These are phyloP conservation scores for Citrullus colocynthis DNA, from an alignment of 306 rosid genomes.

Conservation along the genomic window DNA sequence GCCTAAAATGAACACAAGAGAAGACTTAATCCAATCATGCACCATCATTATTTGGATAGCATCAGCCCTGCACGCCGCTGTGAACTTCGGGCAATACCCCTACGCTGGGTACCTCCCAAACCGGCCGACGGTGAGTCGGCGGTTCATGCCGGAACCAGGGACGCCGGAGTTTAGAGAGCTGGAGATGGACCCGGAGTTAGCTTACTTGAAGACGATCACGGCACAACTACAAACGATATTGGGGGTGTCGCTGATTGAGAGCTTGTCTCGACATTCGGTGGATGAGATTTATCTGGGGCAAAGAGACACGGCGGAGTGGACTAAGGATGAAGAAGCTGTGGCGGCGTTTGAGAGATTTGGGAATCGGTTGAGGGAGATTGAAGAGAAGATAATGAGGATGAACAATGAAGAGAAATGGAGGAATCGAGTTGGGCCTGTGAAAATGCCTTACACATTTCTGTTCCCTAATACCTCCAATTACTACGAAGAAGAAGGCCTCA, in stretches of 20 bases:
- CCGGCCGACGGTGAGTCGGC: slow-evolving; percentile 87
- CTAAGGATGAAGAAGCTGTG: slow-evolving; percentile 36
- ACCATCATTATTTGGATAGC: slow-evolving; percentile 86
- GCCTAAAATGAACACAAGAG: slow-evolving; percentile 51
- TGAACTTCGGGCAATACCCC: slow-evolving; percentile 87
- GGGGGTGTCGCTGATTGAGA: slow-evolving; percentile 76
- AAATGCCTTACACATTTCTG: slow-evolving; percentile 62
- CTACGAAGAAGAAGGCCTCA: slow-evolving; percentile 60
- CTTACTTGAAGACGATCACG: slow-evolving; percentile 76
- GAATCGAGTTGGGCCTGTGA: slow-evolving; percentile 68
- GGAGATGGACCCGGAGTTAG: slow-evolving; percentile 44
- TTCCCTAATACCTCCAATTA: slow-evolving; percentile 67
- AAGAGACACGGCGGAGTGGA: slow-evolving; percentile 52
- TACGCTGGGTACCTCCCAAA: slow-evolving; percentile 92
- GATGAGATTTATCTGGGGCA: slow-evolving; percentile 93
- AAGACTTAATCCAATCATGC: slow-evolving; percentile 49
- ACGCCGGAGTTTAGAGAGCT: slow-evolving; percentile 64
- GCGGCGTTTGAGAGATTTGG: slow-evolving; percentile 55
- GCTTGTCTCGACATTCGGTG: slow-evolving; percentile 65
- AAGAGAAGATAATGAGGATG: slow-evolving; percentile 35
- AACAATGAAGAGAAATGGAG: slow-evolving; percentile 45
- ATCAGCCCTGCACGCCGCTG: slow-evolving; percentile 94
- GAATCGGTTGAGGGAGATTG: slow-evolving; percentile 39
- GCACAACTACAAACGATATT: slow-evolving; percentile 79
- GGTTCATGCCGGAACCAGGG: slow-evolving; percentile 93